Conservation (phyloP, 352 stramenopile species). For the Phytophthora cactorum region DNA sequence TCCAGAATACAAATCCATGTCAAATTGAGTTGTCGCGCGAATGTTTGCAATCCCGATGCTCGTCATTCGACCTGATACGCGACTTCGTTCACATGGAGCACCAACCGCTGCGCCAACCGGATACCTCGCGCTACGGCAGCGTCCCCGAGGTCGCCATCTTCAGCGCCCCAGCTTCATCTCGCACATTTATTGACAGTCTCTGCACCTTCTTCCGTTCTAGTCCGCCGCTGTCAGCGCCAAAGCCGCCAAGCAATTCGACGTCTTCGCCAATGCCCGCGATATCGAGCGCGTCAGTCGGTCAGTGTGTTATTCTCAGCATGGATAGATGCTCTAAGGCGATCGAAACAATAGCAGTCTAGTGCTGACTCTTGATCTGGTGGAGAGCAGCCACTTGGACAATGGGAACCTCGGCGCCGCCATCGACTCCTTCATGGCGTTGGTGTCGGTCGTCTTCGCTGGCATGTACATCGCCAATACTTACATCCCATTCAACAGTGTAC, state of each 20-base stretch:
- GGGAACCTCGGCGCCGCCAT: conserved; percentile 70
- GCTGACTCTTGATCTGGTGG: conserved; percentile 1
- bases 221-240: conserved; percentile 20
- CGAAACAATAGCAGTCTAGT: not conserved
- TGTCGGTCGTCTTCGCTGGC: conserved; percentile 65
- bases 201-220: not conserved
- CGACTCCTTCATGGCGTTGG: conserved; percentile 63
- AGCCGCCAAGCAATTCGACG: conserved; percentile 18
- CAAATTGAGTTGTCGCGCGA: conserved; percentile 1
- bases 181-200: not conserved
- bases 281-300: conserved; percentile 48
- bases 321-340: not conserved
- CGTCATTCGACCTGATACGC: conserved; percentile 13
- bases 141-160: conserved; percentile 21
- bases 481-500: conserved; percentile 62
- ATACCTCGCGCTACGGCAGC: conserved; percentile 39
- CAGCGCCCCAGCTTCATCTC: not conserved
- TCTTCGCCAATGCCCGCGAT: conserved; percentile 34
- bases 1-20: not conserved
- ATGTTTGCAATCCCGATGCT: conserved; percentile 3
- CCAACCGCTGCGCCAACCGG: conserved; percentile 32
- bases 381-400: conserved; percentile 76
- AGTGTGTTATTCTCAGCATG: conserved; percentile 4
- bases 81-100: conserved; percentile 42
- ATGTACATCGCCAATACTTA: conserved; percentile 86